Evolutionary conservation across 2,329 filamentous ascomycete genomes (phyloP), one percentile per base, ranked within the genome.

Genomic region (Neoarthrinium moseri): DNA sequence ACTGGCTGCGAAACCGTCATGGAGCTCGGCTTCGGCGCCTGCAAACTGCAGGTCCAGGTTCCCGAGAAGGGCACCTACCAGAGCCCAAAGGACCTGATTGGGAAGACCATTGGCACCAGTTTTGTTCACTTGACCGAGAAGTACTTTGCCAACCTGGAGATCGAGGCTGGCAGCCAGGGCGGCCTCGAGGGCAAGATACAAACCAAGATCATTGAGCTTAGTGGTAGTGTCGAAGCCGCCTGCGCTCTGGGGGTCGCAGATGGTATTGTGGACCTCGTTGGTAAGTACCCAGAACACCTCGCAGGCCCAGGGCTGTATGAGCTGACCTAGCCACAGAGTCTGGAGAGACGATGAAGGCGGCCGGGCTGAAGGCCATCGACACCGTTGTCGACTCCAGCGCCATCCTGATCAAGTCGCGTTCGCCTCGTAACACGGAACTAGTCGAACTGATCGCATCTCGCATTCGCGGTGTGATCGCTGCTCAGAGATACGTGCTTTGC

Each of bases 271-370:
- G 94, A 99, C 72, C 83, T 99, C 47, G 94, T 99, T 63, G 91
- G 90, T 94, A 70, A 65, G 87, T 81, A 6, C n/a, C n/a, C n/a
- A 2, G 13, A 17, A 7, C 3, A 6, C 13, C 13, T 7, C 15
- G 7, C 35, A 23, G 15, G 8, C 8, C 11, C 7, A 35, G 8
- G 32, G 7, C 32, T 10, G 32, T 35, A 10, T 17, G 10, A 17
- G 8, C 32, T 35, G 15, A 35, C 32, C n/a, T n/a, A 17, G 15
- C 5, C 23, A 2, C 56, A 94, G 92, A 99, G 75, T 97, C 94
- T 17, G 94, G 94, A 46, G 92, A 97, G 70, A 99, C 94, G 1
- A 99, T 99, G 94, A 87, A 89, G 61, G 94, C 92, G 17, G 92
- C 92, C 34, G 94, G 94, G 20, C 79, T 99, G 41, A 91, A 91